Evolutionary conservation across 2,329 filamentous ascomycete genomes (phyloP), one percentile per base, ranked within the genome.

Genomic region (Metarhizium brunneum): DNA sequence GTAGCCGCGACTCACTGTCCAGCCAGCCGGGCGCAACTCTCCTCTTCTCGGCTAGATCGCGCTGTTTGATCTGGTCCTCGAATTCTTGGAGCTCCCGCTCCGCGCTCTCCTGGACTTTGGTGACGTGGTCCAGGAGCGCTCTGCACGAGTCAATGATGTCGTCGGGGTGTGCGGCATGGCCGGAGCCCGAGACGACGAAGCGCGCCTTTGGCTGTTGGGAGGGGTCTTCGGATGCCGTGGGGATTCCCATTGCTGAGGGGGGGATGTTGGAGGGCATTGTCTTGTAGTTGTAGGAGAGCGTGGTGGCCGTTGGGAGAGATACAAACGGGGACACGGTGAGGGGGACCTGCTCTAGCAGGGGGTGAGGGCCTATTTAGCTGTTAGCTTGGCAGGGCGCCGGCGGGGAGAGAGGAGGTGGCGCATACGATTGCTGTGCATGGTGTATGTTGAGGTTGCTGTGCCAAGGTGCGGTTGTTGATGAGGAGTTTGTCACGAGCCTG

Each of bases 311-410:
- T 11, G 94, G 94, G 36, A 99, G 86, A 58, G 87, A 88, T 64
- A 97, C 84, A 75, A 96, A 96, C 30, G 94, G 94, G 3, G 92
- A 96, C 48, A 97, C 91, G 52, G 91, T 95, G 55, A 99, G 77
- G 35, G 94, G 91, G 45, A 97, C 85, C 74, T 99, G 94, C 62
- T 92, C 88, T 50, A 99, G 84, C 61, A 96, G 83, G 16, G 87
- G 89, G 73, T 96, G 91, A 16, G 90, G 85, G 61, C 82, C 87
- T 90, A 59, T n/a, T 42, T 8, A 54, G 43, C 25, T 32, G 47
- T 50, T 30, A 60, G 51, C 65, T 56, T 8, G 11, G 11, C 13
- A 13, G 20, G 2, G 30, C 25, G 42, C 16, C n/a, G n/a, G n/a
- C 6, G 18, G 42, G 42, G 7, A 14, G 38, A 5, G 14, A 10